Evolutionary conservation across 139 green algal genomes (phyloP), one percentile per base, ranked within the genome.

Genomic region (Chlamydomonas incerta): DNA sequence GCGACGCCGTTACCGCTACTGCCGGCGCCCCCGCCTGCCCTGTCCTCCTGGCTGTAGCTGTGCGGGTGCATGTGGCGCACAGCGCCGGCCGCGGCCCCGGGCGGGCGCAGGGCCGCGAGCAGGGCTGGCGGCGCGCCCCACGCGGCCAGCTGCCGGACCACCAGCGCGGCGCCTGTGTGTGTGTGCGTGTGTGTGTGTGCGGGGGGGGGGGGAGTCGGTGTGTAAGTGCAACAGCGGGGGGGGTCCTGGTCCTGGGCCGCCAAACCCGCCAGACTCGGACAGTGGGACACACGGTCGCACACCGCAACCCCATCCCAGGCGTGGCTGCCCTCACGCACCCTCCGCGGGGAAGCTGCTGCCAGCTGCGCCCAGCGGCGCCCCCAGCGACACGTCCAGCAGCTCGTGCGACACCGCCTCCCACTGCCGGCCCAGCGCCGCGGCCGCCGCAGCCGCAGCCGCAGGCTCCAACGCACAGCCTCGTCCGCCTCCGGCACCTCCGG

Each of bases 71-170:
- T 5, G 6, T 50, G 41, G 41, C 41, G 41, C 41, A 8, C 41
- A 5, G 41, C 41, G 41, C 41, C 8, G 41, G 41, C 41, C 41
- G 6, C 41, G 8, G 41, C 8, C 5, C 41, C 41, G 55, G 55
- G 47, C 21, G 74, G 74, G 3, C 34, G 21, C 20, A 82, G n/a
- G 21, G 50, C 35, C 3, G 15, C 9, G 18, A 83, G 60, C 20
- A 83, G 77, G 6, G 31, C 41, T 0, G 41, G 63, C 23, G 77
- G 77, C 23, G 63, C 77, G 11, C 77, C 77, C 77, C 77, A 83
- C 0, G 41, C n/a, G 0, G 77, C 63, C 18, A 83, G 47, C 17
- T 83, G 63, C n/a, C 18, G 63, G 4, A 83, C 41, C 4, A 83
- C 62, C n/a, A 83, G 41, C 10, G 31, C 41, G 17, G 63, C 77